phyloP scores from a whole-genome alignment of 2,329 filamentous ascomycete species.

The Colletotrichum nymphaeae region DNA sequence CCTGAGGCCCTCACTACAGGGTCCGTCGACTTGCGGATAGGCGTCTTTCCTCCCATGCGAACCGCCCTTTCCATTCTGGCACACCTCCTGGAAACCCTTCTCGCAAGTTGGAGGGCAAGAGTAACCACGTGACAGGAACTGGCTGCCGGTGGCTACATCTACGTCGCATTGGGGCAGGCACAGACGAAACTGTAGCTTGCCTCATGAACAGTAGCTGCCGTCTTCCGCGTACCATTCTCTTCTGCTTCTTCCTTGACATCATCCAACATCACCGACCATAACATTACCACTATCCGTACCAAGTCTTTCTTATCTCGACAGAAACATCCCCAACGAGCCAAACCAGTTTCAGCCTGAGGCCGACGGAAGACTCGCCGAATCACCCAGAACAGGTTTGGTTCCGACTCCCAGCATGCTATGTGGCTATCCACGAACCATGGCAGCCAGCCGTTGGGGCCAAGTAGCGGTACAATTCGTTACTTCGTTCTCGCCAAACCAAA shows the following conservation, averaged over 20 bases:
- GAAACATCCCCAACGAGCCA: not conserved
- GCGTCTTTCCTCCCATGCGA: too few relatives aligned
- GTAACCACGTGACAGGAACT: not conserved
- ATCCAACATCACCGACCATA: not conserved
- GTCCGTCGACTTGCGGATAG: not conserved
- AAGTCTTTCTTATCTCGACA: conserved; percentile 17
- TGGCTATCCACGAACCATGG: not conserved
- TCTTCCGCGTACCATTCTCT: not conserved
- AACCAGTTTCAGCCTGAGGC: conserved; percentile 23
- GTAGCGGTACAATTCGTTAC: conserved; percentile 26
- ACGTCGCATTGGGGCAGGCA: not conserved
- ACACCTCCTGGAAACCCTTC: not conserved
- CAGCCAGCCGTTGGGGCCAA: not conserved
- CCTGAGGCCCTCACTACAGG: not conserved
- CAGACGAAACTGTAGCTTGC: not conserved
- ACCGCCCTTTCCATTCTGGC: not conserved
- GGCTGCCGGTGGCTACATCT: conserved; percentile 12
- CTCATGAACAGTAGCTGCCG: not conserved
- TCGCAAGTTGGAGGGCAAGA: not conserved
- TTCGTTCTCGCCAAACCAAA: not conserved
- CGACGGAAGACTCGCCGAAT: conserved; percentile 18
- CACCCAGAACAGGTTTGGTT: conserved; percentile 6
- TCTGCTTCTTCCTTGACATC: not conserved
- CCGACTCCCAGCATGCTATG: not conserved
- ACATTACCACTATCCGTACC: not conserved